Conservation (phyloP, 495 filamentous ascomycete genomes). For the Patellaria atrata region DNA sequence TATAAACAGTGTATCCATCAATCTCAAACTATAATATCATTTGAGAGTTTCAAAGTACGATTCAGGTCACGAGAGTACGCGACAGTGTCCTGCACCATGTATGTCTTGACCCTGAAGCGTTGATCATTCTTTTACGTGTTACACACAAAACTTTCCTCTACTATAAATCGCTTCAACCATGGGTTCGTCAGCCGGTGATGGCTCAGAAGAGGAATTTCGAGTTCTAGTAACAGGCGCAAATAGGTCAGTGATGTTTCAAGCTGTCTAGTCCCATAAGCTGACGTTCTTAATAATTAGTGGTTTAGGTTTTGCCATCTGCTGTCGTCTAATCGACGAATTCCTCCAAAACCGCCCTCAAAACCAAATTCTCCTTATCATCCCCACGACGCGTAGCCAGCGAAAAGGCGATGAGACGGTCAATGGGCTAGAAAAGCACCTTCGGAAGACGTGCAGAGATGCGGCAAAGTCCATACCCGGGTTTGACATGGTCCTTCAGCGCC, state of each 20-base stretch:
- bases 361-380: constrained; percentile 49
- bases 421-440: constrained; percentile 38
- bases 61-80: too few species aligned
- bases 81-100: too few species aligned
- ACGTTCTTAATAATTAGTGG: constrained; percentile 40
- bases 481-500: constrained; percentile 34
- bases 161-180: too few species aligned
- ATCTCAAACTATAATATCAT: too few species aligned
- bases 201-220: constrained; percentile 19
- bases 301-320: constrained; percentile 73
- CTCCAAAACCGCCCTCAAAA: constrained; percentile 46
- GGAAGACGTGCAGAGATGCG: constrained; percentile 28
- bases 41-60: too few species aligned
- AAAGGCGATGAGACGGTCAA: constrained; percentile 48
- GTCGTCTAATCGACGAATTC: constrained; percentile 86
- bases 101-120: too few species aligned
- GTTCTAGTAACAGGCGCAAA: constrained; percentile 63
- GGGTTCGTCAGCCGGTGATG: too few species aligned
- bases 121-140: not conserved
- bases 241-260: constrained; percentile 35
- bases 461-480: constrained; percentile 31
- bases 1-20: too few species aligned
- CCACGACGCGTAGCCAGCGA: constrained; percentile 44
- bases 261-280: not conserved
- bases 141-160: not conserved